Evolutionary conservation across 768 basidiomycete species (phyloP).

Genomic region (Phanerochaete carnosa): DNA sequence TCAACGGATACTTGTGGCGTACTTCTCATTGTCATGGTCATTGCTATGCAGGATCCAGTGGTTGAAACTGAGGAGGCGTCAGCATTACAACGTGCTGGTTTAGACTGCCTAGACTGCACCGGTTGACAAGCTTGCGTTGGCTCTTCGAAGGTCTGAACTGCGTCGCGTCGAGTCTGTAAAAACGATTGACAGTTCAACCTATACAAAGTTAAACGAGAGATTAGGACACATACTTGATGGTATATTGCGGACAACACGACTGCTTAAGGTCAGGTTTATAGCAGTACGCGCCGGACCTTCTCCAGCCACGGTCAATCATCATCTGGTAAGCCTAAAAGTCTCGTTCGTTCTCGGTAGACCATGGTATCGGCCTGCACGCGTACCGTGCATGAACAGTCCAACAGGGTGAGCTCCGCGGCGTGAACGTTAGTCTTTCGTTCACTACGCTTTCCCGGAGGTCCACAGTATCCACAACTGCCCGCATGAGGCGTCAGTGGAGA

Average conservation of each 20-base stretch:
- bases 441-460: slow-evolving; percentile 49
- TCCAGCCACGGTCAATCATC: slow-evolving; percentile 86
- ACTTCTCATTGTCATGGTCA: slow-evolving; percentile 22
- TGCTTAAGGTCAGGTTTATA: slow-evolving; percentile 82
- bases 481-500: slow-evolving; percentile 15
- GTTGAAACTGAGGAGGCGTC: slow-evolving; percentile 56
- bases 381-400: slow-evolving; percentile 54
- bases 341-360: background rate
- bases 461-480: slow-evolving; percentile 69
- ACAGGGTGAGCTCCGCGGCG: slow-evolving; percentile 46
- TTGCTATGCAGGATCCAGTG: slow-evolving; percentile 48
- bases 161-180: slow-evolving; percentile 59
- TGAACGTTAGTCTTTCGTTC: slow-evolving; percentile 38
- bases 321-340: slow-evolving; percentile 62
- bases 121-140: slow-evolving; percentile 71
- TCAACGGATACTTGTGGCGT: slow-evolving; percentile 2
- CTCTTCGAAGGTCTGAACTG: slow-evolving; percentile 68
- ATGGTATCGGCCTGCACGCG: slow-evolving; percentile 7
- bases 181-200: no score
- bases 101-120: slow-evolving; percentile 36
- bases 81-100: background rate
- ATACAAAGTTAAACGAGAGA: background rate
- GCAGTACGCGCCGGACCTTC: slow-evolving; percentile 77
- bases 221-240: slow-evolving; percentile 65
- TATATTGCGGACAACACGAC: slow-evolving; percentile 93